Base-by-base conservation (phyloP, 768 basidiomycete species). In the Hygrocybe punicea region DNA sequence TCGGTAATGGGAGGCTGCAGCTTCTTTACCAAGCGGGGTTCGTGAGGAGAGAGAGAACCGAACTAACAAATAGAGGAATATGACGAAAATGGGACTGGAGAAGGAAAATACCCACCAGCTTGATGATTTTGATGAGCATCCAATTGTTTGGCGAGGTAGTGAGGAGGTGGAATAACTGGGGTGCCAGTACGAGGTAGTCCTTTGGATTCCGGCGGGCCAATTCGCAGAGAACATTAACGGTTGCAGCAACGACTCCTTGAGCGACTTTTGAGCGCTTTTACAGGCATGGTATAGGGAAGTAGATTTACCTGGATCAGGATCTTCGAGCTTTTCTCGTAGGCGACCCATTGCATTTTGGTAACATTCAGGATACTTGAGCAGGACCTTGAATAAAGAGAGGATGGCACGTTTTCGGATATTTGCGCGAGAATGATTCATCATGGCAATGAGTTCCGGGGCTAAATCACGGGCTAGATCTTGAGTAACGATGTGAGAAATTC, bases 61-160 rank as follows among this genome's bases (percentile, higher is more conserved):
- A 99, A 98, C 96, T 98, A 65, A 6, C 37, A 9, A 58, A 55
- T 45, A 34, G n/a, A 57, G 23, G 57, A 16, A 48, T 57, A 19
- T 51, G 58, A 46, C 3, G 57, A 58, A 7, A 51, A 33, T 25
- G 24, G 46, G 14, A 14, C 8, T 3, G n/a, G 29, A 44, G 17
- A 3, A 36, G 25, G 46, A 57, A 48, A 13, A 21, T 25, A 19
- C n/a, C n/a, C 71, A 94, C 96, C 70, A 98, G 72, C 74, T 99
- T 99, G 69, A 98, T 86, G 53, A 98, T 88, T 74, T 99, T 99
- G 71, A 99, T 99, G 58, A 99, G 81, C 92, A 98, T 96, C 97
- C 97, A 99, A 65, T 99, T 99, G 71, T 99, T 98, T 9, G 91
- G 89, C 10, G 93, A 93, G 2, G 87, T 93, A 0, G 93, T 97